A percentile compares a stretch with the other conserved stretches of the same genome.
phyloP scores from a whole-genome alignment of 805 yeast genomes.

The Cyberlindnera bimundalis region DNA sequence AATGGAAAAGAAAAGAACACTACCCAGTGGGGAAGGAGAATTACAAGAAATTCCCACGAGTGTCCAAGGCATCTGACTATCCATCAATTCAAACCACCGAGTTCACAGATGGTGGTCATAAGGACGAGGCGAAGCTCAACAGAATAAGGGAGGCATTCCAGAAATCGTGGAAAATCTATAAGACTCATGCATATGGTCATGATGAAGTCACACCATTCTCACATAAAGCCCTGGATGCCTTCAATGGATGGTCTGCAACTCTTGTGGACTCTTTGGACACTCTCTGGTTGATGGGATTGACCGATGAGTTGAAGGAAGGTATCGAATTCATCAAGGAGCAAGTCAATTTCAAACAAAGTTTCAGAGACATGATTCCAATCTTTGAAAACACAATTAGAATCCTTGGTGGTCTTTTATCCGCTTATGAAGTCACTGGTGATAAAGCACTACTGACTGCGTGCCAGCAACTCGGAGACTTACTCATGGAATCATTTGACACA shows the following conservation, averaged over 20 bases:
- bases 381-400: conserved; percentile 51
- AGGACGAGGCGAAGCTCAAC: conserved; percentile 26
- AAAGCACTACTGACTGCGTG: conserved; percentile 38
- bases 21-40: conserved; percentile 26
- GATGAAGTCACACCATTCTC: conserved; percentile 44
- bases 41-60: conserved; percentile 21
- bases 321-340: conserved; percentile 31
- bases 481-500: conserved; percentile 55
- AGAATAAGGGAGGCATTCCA: conserved; percentile 36
- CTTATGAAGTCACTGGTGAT: conserved; percentile 45
- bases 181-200: conserved; percentile 40
- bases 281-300: conserved; percentile 42
- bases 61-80: conserved; percentile 18
- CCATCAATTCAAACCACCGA: conserved; percentile 29
- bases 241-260: conserved; percentile 50
- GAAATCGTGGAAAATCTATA: conserved; percentile 43
- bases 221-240: conserved; percentile 34
- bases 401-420: conserved; percentile 51
- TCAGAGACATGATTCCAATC: conserved; percentile 41
- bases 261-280: conserved; percentile 52
- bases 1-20: conserved; percentile 19
- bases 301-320: conserved; percentile 37
- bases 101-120: conserved; percentile 30
- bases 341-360: conserved; percentile 38
- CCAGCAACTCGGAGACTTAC: conserved; percentile 43